These are phyloP conservation scores for Schizosaccharomyces japonicus DNA, from an alignment of 805 yeast species.

Conservation along the genomic window DNA sequence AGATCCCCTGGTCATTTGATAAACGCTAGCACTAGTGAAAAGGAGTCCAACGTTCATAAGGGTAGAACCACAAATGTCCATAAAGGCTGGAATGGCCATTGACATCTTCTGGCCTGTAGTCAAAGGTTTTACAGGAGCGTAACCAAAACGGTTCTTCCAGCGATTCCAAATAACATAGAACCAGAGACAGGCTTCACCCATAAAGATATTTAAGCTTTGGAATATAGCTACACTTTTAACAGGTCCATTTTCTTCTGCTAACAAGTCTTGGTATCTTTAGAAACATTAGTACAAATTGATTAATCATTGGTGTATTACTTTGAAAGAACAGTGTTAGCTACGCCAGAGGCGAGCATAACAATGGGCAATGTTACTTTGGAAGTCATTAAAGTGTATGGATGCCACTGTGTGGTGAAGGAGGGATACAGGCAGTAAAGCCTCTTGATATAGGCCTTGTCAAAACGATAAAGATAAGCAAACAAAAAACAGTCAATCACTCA, in stretches of 20 bases:
- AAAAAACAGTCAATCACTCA: no score
- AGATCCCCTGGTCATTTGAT: slow-evolving; percentile 71
- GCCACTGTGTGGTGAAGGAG: no score
- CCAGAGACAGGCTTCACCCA: slow-evolving; percentile 6
- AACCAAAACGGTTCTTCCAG: background rate
- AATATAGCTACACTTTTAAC: slow-evolving; percentile 12
- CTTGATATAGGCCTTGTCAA: no score
- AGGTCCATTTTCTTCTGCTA: slow-evolving; percentile 40
- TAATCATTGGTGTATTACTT: slow-evolving; percentile 49
- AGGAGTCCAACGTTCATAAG: slow-evolving; percentile 51
- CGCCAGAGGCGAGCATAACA: slow-evolving; percentile 46
- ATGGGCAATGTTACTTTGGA: slow-evolving; percentile 14
- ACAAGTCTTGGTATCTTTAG: slow-evolving; percentile 33
- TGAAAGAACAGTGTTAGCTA: slow-evolving; percentile 48
- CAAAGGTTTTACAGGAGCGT: slow-evolving; percentile 5
- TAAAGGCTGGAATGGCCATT: slow-evolving; percentile 37
- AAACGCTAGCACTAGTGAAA: slow-evolving; percentile 53
- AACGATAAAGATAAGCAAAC: no score
- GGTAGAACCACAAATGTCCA: slow-evolving; percentile 54
- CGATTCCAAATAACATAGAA: slow-evolving; percentile 6
- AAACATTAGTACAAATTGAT: slow-evolving; percentile 61
- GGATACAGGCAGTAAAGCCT: no score
- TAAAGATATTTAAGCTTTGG: background rate
- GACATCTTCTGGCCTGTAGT: slow-evolving; percentile 16
- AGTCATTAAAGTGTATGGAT: background rate